These are phyloP conservation scores for Oldenlandia corymbosa DNA, from an alignment of 257 asterid species.

Conservation along the genomic window DNA sequence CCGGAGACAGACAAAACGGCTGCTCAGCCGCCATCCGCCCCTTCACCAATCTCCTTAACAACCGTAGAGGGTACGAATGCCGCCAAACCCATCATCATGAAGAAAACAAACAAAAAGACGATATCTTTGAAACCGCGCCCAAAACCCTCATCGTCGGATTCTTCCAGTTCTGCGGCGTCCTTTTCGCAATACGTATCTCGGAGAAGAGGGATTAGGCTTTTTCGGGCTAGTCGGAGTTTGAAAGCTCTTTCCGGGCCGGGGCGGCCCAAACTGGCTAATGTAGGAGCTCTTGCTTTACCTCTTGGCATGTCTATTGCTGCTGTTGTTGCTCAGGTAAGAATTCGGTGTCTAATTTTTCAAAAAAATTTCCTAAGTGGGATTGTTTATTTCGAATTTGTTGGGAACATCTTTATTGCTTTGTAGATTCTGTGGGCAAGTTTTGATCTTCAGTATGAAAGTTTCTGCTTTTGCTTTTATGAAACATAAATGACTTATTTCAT, in stretches of 20 bases:
- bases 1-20: slow-evolving; percentile 24
- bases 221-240: slow-evolving; percentile 33
- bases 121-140: slow-evolving; percentile 29
- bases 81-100: slow-evolving; percentile 3
- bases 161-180: slow-evolving; percentile 30
- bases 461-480: background rate
- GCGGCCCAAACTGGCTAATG: slow-evolving; percentile 27
- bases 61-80: slow-evolving; percentile 15
- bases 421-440: slow-evolving; percentile 2
- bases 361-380: background rate
- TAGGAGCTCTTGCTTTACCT: slow-evolving; percentile 74
- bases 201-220: slow-evolving; percentile 49
- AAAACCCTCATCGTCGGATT: slow-evolving; percentile 32
- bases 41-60: slow-evolving; percentile 19
- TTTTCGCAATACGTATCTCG: slow-evolving; percentile 21
- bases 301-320: slow-evolving; percentile 95
- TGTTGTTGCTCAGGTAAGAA: slow-evolving; percentile 62
- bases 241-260: slow-evolving; percentile 39
- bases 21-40: slow-evolving; percentile 24
- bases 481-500: background rate
- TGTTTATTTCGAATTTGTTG: background rate
- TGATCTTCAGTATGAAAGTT: background rate
- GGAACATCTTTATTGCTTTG: slow-evolving; percentile 1
- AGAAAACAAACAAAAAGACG: slow-evolving; percentile 38
- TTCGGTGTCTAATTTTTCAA: background rate